phyloP scores from a whole-genome alignment of 331 rosid genomes.

The Erythrophleum ivorense region DNA sequence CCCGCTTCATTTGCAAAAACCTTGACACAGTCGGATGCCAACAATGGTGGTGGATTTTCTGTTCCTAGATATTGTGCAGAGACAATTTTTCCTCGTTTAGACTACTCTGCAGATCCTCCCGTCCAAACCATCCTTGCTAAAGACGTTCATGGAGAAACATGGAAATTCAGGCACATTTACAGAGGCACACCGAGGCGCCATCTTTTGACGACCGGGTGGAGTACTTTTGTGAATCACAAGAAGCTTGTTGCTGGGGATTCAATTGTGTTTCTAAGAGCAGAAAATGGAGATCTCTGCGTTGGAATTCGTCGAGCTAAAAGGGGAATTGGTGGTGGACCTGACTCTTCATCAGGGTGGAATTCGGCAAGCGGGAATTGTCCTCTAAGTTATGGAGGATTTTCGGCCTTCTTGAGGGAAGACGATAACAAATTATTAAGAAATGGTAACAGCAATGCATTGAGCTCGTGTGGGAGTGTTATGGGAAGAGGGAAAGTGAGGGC shows the following conservation, averaged over 20 bases:
- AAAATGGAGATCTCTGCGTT: conserved; percentile 72
- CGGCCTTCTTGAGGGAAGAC: conserved; percentile 63
- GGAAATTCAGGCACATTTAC: conserved; percentile 75
- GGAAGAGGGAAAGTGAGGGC: conserved; percentile 65
- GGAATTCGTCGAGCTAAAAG: conserved; percentile 78
- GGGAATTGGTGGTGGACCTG: conserved; percentile 62
- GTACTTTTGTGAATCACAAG: conserved; percentile 73
- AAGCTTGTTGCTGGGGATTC: conserved; percentile 80
- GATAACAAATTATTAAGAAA: conserved; percentile 52
- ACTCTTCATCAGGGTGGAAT: conserved; percentile 63
- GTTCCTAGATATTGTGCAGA: conserved; percentile 77
- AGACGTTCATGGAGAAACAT: conserved; percentile 76
- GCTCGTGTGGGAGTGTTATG: conserved; percentile 41
- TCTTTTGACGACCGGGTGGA: conserved; percentile 80
- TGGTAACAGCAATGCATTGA: conserved; percentile 44
- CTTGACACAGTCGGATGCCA: conserved; percentile 72
- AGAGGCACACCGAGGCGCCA: conserved; percentile 78
- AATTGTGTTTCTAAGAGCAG: conserved; percentile 67
- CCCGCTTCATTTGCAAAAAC: conserved; percentile 73
- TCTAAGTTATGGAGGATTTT: conserved; percentile 60
- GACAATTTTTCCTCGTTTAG: conserved; percentile 69
- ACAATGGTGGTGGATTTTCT: conserved; percentile 77
- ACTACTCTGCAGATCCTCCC: conserved; percentile 67
- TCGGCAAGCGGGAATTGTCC: conserved; percentile 61
- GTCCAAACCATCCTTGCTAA: conserved; percentile 65